Conservation (phyloP, 179 eudicot species). For the Beta corolliflora region DNA sequence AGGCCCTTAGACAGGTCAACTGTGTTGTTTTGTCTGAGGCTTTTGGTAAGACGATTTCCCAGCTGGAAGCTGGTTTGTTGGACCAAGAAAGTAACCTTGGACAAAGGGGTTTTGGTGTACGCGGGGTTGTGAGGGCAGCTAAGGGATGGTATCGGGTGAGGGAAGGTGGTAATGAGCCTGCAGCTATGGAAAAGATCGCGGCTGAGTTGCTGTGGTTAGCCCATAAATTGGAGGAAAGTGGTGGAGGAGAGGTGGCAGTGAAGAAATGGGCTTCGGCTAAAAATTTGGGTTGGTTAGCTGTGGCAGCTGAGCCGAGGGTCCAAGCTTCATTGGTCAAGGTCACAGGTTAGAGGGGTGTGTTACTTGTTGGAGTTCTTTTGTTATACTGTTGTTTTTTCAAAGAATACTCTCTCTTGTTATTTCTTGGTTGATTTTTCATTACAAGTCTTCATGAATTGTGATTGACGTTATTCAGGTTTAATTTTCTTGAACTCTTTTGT, state of each 20-base stretch:
- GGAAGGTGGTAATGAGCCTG: slow-evolving; percentile 19
- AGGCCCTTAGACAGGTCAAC: slow-evolving; percentile 50
- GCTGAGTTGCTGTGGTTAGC: slow-evolving; percentile 88
- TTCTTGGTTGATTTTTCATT: not conserved
- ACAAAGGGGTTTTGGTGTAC: slow-evolving; percentile 17
- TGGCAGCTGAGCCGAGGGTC: slow-evolving; percentile 61
- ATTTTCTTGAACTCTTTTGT: too few species aligned
- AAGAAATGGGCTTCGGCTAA: slow-evolving; percentile 63
- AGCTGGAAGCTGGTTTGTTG: slow-evolving; percentile 47
- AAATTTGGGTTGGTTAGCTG: slow-evolving; percentile 58
- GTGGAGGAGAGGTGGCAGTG: slow-evolving; percentile 59
- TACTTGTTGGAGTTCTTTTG: not conserved
- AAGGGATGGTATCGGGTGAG: slow-evolving; percentile 20
- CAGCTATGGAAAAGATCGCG: slow-evolving; percentile 57
- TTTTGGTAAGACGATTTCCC: slow-evolving; percentile 48
- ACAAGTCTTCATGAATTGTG: not conserved
- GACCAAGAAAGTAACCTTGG: slow-evolving; percentile 24
- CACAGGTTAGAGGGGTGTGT: slow-evolving; percentile 45
- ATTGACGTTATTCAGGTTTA: too few species aligned
- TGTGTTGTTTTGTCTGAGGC: slow-evolving; percentile 53
- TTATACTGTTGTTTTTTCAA: not conserved
- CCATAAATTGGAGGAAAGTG: slow-evolving; percentile 63
- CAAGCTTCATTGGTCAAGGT: slow-evolving; percentile 71
- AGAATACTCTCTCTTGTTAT: not conserved
- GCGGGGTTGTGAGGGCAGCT: slow-evolving; percentile 36